These are phyloP conservation scores for Bipolaris oryzae DNA, from an alignment of 2,329 filamentous ascomycete species.

Conservation along the genomic window DNA sequence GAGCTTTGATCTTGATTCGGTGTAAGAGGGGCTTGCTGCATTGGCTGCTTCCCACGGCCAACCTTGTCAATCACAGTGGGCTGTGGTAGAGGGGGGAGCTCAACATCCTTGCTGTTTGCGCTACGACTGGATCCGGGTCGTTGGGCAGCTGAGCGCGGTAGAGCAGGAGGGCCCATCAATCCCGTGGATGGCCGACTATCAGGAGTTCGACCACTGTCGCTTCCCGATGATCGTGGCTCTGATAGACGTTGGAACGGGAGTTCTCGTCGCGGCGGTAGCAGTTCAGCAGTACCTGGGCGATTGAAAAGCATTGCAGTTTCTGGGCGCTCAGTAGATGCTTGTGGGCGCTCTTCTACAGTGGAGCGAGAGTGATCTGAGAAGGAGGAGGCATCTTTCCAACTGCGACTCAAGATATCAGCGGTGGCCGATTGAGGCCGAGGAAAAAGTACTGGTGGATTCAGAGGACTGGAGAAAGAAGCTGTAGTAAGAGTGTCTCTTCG, in stretches of 20 bases:
- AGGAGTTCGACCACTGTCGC: conserved; percentile 25
- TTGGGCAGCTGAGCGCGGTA: conserved; percentile 31
- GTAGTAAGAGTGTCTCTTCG: background rate
- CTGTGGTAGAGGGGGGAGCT: conserved; percentile 45
- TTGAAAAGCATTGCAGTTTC: conserved; percentile 25
- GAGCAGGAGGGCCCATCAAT: conserved; percentile 41
- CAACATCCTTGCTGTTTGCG: conserved; percentile 21
- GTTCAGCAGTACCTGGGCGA: conserved; percentile 18
- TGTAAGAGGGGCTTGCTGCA: conserved; percentile 12
- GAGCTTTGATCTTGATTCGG: conserved; percentile 12
- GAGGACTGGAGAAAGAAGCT: conserved; percentile 14
- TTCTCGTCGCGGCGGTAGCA: conserved; percentile 47
- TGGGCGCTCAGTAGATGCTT: conserved; percentile 17
- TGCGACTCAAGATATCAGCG: conserved; percentile 16
- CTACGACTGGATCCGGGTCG: conserved; percentile 29
- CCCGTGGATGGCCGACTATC: conserved; percentile 35
- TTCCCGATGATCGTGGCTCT: conserved; percentile 32
- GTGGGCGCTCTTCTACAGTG: conserved; percentile 13
- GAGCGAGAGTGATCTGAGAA: conserved; percentile 5
- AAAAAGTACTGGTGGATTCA: conserved; percentile 37
- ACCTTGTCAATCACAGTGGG: conserved; percentile 37
- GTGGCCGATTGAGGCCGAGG: conserved; percentile 33
- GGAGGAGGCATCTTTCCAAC: background rate
- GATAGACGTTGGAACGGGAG: conserved; percentile 49
- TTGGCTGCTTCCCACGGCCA: conserved; percentile 5